phyloP scores from a whole-genome alignment of 192 early-diverging fungal species.

The Rhizoclosmatium sp. region DNA sequence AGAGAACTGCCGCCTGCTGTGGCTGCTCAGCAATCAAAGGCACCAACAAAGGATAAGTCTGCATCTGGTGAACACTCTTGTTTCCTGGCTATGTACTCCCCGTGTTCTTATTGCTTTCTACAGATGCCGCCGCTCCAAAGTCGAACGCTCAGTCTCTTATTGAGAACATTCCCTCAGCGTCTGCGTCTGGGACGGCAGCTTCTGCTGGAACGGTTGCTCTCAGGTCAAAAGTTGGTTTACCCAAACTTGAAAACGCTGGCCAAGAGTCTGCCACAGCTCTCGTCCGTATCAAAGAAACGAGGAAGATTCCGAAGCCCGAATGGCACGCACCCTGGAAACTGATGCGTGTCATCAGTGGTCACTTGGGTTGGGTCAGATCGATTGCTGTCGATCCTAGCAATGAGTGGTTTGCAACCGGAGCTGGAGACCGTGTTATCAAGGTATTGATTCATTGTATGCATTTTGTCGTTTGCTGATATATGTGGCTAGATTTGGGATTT shows the following conservation, averaged over 20 bases:
- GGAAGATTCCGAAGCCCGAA: constrained; percentile 74
- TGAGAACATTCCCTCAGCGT: constrained; percentile 25
- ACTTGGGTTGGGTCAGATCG: constrained; percentile 95
- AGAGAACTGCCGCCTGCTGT: constrained; percentile 69
- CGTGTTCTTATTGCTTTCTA: too few relatives aligned
- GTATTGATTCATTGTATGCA: constrained; percentile 44
- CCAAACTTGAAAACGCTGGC: not conserved
- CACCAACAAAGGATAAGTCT: constrained; percentile 30
- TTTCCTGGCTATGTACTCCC: too few relatives aligned
- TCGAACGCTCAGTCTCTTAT: constrained; percentile 40
- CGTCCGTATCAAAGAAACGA: constrained; percentile 59
- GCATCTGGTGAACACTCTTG: too few relatives aligned
- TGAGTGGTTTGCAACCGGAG: constrained; percentile 99
- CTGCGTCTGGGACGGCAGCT: not conserved
- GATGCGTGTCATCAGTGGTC: constrained; percentile 94
- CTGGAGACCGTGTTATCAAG: constrained; percentile 97
- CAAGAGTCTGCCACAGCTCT: constrained; percentile 46
- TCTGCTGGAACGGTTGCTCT: constrained; percentile 19
- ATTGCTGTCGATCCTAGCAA: constrained; percentile 95
- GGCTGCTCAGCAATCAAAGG: constrained; percentile 43
- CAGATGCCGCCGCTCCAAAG: constrained; percentile 6
- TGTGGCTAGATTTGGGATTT: constrained; percentile 93
- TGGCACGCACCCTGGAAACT: constrained; percentile 99
- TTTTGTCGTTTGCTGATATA: constrained; percentile 14
- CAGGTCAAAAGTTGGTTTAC: constrained; percentile 10